These are phyloP conservation scores for Trichoderma citrinoviride DNA, from an alignment of 2,329 filamentous ascomycete species.

Conservation along the genomic window DNA sequence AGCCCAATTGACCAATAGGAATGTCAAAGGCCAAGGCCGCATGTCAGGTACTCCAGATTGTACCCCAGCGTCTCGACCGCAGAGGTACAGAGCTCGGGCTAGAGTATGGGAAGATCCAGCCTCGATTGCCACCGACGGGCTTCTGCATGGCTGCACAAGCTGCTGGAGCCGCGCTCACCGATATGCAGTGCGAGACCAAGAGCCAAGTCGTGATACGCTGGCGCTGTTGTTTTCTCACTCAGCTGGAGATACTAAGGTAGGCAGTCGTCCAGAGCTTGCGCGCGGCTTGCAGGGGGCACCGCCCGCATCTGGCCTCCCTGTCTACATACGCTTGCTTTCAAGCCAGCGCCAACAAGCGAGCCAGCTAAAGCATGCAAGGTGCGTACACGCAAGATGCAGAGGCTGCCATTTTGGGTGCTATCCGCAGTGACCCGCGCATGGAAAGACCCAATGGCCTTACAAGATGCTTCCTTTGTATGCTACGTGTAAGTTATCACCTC, in stretches of 20 bases:
- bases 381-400: background rate
- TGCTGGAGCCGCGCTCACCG: slow-evolving; percentile 10
- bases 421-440: background rate
- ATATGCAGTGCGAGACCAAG: background rate
- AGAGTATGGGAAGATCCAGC: background rate
- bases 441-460: background rate
- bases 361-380: background rate
- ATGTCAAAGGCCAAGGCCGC: too few species aligned
- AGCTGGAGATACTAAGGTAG: background rate
- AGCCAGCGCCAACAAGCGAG: background rate
- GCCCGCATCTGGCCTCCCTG: background rate
- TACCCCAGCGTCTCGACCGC: background rate
- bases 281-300: background rate
- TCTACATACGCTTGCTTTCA: background rate
- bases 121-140: background rate
- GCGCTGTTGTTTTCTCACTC: background rate
- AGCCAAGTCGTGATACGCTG: background rate
- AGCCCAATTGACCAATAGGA: slow-evolving; percentile 11
- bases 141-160: background rate
- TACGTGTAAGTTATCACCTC: background rate
- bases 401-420: background rate
- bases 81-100: background rate
- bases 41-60: too few species aligned
- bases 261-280: background rate
- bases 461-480: background rate